Conservation (phyloP, 164 flowering plant species). For the Euptelea pleiosperma region DNA sequence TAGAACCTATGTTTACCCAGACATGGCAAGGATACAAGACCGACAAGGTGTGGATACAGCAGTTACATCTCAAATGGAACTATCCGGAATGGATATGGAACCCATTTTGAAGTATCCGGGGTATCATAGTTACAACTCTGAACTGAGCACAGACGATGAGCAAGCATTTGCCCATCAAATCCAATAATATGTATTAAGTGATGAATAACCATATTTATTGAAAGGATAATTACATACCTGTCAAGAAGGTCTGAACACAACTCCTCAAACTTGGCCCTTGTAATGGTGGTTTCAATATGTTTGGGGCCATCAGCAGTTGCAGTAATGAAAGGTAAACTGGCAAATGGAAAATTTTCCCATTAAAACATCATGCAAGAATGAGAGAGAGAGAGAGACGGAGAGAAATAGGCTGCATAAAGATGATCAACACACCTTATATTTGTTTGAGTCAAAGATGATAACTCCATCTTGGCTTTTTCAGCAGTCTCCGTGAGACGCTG, state of each 20-base stretch:
- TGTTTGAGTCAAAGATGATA: constrained; percentile 51
- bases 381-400: not conserved
- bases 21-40: not conserved
- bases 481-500: constrained; percentile 51
- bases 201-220: too few species aligned
- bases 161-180: not conserved
- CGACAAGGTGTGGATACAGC: not conserved
- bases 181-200: not conserved
- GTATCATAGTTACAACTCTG: too few species aligned
- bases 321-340: constrained; percentile 80
- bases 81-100: too few species aligned
- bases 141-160: not conserved
- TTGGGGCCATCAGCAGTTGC: constrained; percentile 86
- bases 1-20: too few species aligned
- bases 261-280: constrained; percentile 86
- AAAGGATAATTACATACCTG: constrained; percentile 36
- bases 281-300: constrained; percentile 75
- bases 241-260: constrained; percentile 76
- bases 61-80: not conserved
- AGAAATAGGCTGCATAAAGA: not conserved
- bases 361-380: not conserved
- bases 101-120: too few species aligned
- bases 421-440: constrained; percentile 34
- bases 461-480: constrained; percentile 59
- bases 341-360: not conserved